Evolutionary conservation across 106 monocot genomes (phyloP), one percentile per base, ranked within the genome.

Genomic region (Ottelia alismoides): DNA sequence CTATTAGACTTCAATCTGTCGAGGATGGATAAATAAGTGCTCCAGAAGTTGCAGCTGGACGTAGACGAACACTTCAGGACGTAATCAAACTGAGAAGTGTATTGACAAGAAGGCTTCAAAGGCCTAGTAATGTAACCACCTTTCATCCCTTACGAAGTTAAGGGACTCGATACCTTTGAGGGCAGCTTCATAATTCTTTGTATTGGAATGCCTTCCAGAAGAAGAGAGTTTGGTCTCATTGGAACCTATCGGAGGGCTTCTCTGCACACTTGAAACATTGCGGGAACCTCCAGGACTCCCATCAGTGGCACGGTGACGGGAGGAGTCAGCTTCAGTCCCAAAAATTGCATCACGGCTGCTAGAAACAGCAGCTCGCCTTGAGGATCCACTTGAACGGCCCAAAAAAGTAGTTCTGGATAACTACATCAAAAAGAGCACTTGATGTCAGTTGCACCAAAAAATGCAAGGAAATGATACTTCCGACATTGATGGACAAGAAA

Each of bases 111-210:
- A n/a, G n/a, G n/a, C n/a, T n/a, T n/a, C n/a, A n/a, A n/a, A n/a
- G n/a, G n/a, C n/a, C n/a, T n/a, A n/a, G n/a, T 67, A 80, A 23
- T 67, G 67, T 3, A 67, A 66, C 22, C 55, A 26, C 55, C 65
- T 67, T 47, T 74, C 73, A 24, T 80, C 66, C 12, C 31, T 65
- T 57, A 78, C 84, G 47, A 91, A 75, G 52, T 66, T 77, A 20
- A 91, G 90, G 16, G 60, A 53, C 63, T 84, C 90, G 45, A 91
- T 73, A 18, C 84, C 84, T 67, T 78, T 91, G 23, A 91, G 74
- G 30, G 77, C 56, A 45, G 80, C 55, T 43, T 91, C 84, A 18
- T 84, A 90, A 35, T 72, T 77, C 60, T 65, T 79, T 12, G 55
- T 52, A 64, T 77, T 68, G 23, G 87, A 32, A 30, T 73, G 78